Percentiles rank a stretch among this genome's conserved stretches.
These are phyloP conservation scores for Coleophoma crateriformis DNA, from an alignment of 2,329 filamentous ascomycete species.

Conservation along the genomic window DNA sequence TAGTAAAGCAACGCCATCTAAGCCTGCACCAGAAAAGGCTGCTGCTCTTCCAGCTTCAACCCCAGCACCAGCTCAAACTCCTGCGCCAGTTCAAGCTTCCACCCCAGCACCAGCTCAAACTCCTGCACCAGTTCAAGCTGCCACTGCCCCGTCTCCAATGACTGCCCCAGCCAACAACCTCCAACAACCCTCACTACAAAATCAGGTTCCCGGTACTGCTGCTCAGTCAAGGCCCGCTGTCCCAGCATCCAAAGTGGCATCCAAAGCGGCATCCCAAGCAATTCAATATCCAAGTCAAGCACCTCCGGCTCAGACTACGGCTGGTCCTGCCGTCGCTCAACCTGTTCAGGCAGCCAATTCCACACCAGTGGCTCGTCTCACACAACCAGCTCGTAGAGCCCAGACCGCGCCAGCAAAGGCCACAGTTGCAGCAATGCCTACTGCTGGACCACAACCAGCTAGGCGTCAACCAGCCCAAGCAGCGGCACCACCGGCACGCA, in stretches of 20 bases:
- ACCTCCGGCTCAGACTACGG: background rate
- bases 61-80: background rate
- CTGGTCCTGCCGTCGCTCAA: background rate
- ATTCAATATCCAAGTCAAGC: no score
- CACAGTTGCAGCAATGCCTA: background rate
- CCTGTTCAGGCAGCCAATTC: no score
- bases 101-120: no score
- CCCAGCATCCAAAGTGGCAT: no score
- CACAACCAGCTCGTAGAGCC: background rate
- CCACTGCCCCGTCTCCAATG: no score
- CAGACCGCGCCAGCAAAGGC: background rate
- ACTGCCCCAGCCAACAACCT: no score
- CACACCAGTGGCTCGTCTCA: no score
- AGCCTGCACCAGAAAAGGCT: background rate
- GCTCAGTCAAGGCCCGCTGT: no score
- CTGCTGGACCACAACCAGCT: background rate
- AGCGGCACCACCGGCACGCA: background rate
- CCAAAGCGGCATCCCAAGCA: no score
- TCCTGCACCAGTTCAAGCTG: no score
- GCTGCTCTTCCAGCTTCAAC: background rate
- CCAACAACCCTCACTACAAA: no score
- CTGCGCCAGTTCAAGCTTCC: background rate
- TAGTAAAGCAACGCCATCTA: background rate
- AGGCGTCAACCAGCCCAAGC: background rate
- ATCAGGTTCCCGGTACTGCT: no score